Evolutionary conservation across 805 yeast species (phyloP), one percentile per base, ranked within the genome.

Genomic region (Tetrapisispora pingtungensis): DNA sequence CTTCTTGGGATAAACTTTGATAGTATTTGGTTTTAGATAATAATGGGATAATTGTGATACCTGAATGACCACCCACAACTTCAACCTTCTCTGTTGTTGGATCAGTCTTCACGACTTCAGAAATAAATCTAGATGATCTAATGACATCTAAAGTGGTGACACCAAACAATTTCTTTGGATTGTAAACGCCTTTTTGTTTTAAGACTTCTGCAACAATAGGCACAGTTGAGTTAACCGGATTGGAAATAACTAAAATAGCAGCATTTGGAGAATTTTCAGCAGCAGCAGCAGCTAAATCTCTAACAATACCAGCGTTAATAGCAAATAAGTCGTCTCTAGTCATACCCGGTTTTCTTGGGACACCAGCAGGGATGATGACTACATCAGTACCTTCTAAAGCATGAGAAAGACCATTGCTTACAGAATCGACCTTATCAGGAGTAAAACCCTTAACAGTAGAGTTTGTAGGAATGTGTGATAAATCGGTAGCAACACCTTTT

Each of bases 281-380:
- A 57, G 78, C 78, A 44, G 88, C 84, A 69, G 81, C 74, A 64
- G 95, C 95, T 67, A 89, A 76, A 68, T 85, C 96, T 66, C 93
- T 81, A 51, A 89, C 96, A 67, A 89, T 89, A 42, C 94, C 82
- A 43, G 97, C 97, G 64, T 89, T 89, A 73, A 94, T 89, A 75
- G 85, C 82, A 81, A 89, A 89, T 60, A 89, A 75, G 66, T 89
- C 97, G 67, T 89, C 97, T 75, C 97, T 84, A 62, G 96, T 86
- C 97, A 89, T 89, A 68, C 97, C 97, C 56, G 97, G 97, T 74
- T 88, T 89, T 79, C 94, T 85, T 74, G 95, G 97, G 47, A 89
- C 94, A 74, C 97, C 97, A 46, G 97, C 97, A 64, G 97, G 96
- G 68, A 89, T 85, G 54, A 89, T 78, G 52, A 89, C 84, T 49